Base-by-base conservation (phyloP, 345 rosid species). In the Litchi chinensis region DNA sequence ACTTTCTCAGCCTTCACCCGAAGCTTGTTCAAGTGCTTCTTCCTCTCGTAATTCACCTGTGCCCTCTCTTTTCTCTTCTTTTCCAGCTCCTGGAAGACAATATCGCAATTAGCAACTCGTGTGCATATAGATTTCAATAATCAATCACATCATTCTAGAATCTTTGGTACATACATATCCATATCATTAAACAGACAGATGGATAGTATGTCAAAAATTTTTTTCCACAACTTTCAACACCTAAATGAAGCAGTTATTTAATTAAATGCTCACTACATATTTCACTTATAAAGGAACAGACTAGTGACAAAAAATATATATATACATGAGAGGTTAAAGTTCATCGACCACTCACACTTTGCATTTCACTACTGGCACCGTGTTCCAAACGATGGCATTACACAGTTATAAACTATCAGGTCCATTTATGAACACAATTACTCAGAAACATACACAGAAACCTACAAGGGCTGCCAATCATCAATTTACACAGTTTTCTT, bases 61-160 rank as follows among this genome's bases (percentile, higher is more conserved):
- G 94, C 68, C 81, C 85, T 92, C 69, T 92, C 97, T 88, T 94
- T 92, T 78, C 97, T 92, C 95, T 89, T 92, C 68, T 82, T 85
- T 89, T 94, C 98, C 5, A 92, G 84, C 74, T 94, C 98, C 98
- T 90, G 84, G 8, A 10, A 50, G 2, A 43, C 13, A 16, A 46
- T 2, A 4, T 6, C 16, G 11, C 15, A 19, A 71, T 50, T 40
- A 60, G 15, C 24, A 48, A 80, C n/a, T 15, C 62, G 69, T 59
- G 69, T 5, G 10, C 44, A 59, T 8, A 9, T 22, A 54, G 16
- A 68, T 26, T 71, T 44, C 24, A 5, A 24, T 22, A 24, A 68
- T 32, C 46, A 39, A n/a, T 40, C 10, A 5, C 65, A 60, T 8
- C 5, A 21, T 8, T 21, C 12, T 11, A 73, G 16, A 41, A 40